Evolutionary conservation across 345 rosid genomes (phyloP), one percentile per base, ranked within the genome.

Genomic region (Salix brachista): DNA sequence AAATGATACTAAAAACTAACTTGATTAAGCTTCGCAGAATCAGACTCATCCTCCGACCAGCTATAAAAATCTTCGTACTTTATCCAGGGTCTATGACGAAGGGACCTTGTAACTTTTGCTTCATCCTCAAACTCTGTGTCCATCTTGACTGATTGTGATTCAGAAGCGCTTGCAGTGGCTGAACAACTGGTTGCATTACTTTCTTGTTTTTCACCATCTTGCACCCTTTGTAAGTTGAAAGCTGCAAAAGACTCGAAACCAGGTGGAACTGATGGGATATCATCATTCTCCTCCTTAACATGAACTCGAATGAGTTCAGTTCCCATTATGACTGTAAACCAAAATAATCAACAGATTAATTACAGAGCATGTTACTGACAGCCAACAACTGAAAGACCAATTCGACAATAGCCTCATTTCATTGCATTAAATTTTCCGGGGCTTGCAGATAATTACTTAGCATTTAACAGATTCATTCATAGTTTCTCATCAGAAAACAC

Each of bases 161-260:
- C 91, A 78, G 91, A 73, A 77, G 85, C 79, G 76, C 79, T 85
- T 34, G 78, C 77, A 16, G 89, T 72, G 41, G 83, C 76, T 78
- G 88, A 83, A 81, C 84, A 84, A 14, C 83, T 73, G 36, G 21
- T 74, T 69, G 72, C 71, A 80, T 71, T 76, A 67, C 60, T 58
- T 56, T 85, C 92, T 65, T 66, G 77, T 73, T 85, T 81, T 61
- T 81, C 87, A 67, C 36, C 72, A 73, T 80, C 90, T 65, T 88
- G 82, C 42, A 81, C 83, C 67, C 77, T 86, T 73, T 80, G 92
- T 80, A 91, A 70, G 37, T 87, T 86, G 78, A 94, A 90, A 67
- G 97, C 85, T 61, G 96, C 86, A 85, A 87, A 91, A 37, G 98
- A 85, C 86, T 94, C 99, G 66, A 96, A 96, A 34, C 99, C 99